phyloP scores from a whole-genome alignment of 345 rosid genomes.

The Rhizophora apiculata region DNA sequence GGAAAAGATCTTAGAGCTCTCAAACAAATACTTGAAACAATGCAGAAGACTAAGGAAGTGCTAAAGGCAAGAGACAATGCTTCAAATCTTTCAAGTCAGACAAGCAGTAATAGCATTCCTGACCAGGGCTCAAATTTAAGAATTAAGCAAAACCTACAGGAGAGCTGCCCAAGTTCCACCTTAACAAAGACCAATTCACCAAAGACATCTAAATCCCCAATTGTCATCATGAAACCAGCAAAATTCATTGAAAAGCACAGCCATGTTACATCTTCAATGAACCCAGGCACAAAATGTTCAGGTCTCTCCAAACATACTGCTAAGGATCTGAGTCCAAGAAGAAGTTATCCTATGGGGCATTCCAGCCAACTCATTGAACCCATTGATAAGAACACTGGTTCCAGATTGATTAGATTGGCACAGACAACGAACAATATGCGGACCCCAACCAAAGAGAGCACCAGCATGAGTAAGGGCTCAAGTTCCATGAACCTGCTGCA shows the following conservation, averaged over 20 bases:
- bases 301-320: slow-evolving; percentile 36
- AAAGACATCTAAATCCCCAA: slow-evolving; percentile 47
- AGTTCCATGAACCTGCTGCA: slow-evolving; percentile 47
- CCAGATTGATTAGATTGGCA: slow-evolving; percentile 23
- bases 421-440: slow-evolving; percentile 37
- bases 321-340: slow-evolving; percentile 46
- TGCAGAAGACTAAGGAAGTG: slow-evolving; percentile 59
- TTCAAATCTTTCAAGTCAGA: slow-evolving; percentile 26
- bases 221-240: slow-evolving; percentile 54
- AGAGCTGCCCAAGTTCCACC: slow-evolving; percentile 33
- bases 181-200: slow-evolving; percentile 37
- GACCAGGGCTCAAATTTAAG: slow-evolving; percentile 31
- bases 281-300: slow-evolving; percentile 31
- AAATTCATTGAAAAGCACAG: slow-evolving; percentile 32
- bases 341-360: slow-evolving; percentile 30
- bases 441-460: slow-evolving; percentile 25
- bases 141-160: slow-evolving; percentile 17
- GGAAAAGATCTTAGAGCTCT: slow-evolving; percentile 93
- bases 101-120: slow-evolving; percentile 22
- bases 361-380: slow-evolving; percentile 27
- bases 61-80: slow-evolving; percentile 39
- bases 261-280: slow-evolving; percentile 25
- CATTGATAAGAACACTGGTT: slow-evolving; percentile 31
- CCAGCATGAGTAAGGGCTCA: slow-evolving; percentile 38
- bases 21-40: slow-evolving; percentile 81